Evolutionary conservation across 2,329 filamentous ascomycete genomes (phyloP), one percentile per base, ranked within the genome.

Genomic region (Penicillium vulpinum): DNA sequence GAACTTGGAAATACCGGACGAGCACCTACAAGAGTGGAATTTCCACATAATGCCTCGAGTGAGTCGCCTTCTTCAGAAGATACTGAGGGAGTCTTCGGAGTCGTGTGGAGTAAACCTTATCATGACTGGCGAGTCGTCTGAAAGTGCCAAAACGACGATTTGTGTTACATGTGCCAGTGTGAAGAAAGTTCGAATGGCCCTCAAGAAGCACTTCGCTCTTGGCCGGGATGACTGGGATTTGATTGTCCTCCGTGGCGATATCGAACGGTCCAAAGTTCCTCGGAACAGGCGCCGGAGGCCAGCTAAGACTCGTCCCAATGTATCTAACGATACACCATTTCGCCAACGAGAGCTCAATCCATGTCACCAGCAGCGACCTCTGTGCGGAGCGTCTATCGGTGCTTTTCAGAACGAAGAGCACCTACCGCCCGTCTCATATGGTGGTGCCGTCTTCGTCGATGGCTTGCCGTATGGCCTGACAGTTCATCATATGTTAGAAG

Each of bases 401-500:
- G 92, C 92, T 0, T 97, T 91, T 80, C 87, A 90, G 49, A 89
- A 90, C 56, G 86, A 92, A 62, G 87, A 90, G 43, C 93, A 97
- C 69, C 80, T 97, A 3, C 92, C 92, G 6, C 91, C 93, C 2
- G 93, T 96, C 3, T 95, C 91, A 31, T 92, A 96, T 64, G 93
- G 93, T 13, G 93, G 93, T 9, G 82, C 96, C 4, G 86, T 97
- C 39, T 78, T 94, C 31, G 86, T 97, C 2, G 92, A 97, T 69
- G 86, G 89, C 54, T 87, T 89, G 71, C 85, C 90, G 0, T 94
- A 92, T 67, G 93, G 93, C 13, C 94, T 97, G 90, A 97, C 91
- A 22, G 93, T 97, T 0, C 93, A 97, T 69, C 93, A 97, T 73
- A 93, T 97, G 86, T 84, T 97, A 2, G 93, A 97, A 66, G 76